A percentile compares a stretch with the other conserved stretches of the same genome.
These are phyloP conservation scores for Allium fistulosum DNA, from an alignment of 106 monocot species.

Conservation along the genomic window DNA sequence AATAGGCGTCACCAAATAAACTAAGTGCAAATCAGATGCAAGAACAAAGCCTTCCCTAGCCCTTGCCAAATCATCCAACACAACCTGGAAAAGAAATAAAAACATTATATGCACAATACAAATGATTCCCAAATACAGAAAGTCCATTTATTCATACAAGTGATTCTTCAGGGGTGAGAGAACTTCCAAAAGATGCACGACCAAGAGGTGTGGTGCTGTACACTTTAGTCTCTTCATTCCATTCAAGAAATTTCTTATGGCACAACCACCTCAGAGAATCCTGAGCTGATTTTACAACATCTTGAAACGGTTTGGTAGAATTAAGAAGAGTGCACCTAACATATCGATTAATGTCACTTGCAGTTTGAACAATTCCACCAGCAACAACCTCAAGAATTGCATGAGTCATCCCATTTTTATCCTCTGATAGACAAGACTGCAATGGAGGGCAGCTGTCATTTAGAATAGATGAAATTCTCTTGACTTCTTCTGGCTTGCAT, in stretches of 20 bases:
- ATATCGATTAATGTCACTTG: slow-evolving; percentile 93
- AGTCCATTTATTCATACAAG: slow-evolving; percentile 35
- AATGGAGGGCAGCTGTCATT: slow-evolving; percentile 86
- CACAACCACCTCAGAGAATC: slow-evolving; percentile 97
- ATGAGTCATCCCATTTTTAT: slow-evolving; percentile 99
- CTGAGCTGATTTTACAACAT: slow-evolving; percentile 96
- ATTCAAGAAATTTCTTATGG: slow-evolving; percentile 85
- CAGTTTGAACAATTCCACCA: slow-evolving; percentile 96
- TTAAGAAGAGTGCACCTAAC: slow-evolving; percentile 96
- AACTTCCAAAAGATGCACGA: slow-evolving; percentile 94
- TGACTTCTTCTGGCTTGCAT: slow-evolving; percentile 77
- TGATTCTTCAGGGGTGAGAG: slow-evolving; percentile 94
- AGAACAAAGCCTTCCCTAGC: slow-evolving; percentile 99
- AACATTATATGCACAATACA: slow-evolving; percentile 9
- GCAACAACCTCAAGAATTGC: slow-evolving; percentile 98
- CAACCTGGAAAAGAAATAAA: slow-evolving; percentile 43
- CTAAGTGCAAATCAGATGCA: slow-evolving; percentile 96
- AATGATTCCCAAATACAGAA: neutral
- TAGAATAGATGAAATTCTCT: slow-evolving; percentile 51
- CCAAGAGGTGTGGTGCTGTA: slow-evolving; percentile 90
- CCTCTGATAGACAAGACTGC: slow-evolving; percentile 96
- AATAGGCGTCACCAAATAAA: slow-evolving; percentile 95
- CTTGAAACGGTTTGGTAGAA: slow-evolving; percentile 90
- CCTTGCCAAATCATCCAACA: slow-evolving; percentile 82
- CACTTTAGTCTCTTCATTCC: slow-evolving; percentile 76